These are phyloP conservation scores for Penstemon davidsonii DNA, from an alignment of 257 asterid genomes.

Conservation along the genomic window DNA sequence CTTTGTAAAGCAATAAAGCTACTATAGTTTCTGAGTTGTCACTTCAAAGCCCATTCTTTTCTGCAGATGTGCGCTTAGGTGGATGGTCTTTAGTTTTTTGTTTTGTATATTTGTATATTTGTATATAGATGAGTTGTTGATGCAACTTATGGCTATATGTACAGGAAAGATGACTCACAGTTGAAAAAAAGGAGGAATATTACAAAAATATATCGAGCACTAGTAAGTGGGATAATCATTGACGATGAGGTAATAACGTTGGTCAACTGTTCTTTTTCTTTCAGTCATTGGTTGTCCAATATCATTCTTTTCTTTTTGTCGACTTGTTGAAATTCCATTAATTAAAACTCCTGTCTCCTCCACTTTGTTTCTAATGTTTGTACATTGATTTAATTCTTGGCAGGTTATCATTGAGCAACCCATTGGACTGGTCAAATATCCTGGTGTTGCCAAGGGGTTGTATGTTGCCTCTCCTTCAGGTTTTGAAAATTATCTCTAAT, in stretches of 20 bases:
- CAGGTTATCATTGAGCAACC: conserved; percentile 83
- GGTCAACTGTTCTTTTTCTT: conserved; percentile 20
- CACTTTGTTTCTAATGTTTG: conserved; percentile 11
- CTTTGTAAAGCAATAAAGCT: conserved; percentile 13
- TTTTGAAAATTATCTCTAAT: conserved; percentile 28
- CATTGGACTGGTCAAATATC: conserved; percentile 82
- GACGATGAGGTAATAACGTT: conserved; percentile 62
- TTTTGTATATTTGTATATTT: conserved; percentile 16
- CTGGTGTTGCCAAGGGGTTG: conserved; percentile 94
- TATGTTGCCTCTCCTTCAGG: conserved; percentile 95
- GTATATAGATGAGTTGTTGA: conserved; percentile 4
- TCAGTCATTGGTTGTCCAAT: conserved; percentile 7
- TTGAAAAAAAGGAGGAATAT: conserved; percentile 56
- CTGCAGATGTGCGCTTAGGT: conserved; percentile 10
- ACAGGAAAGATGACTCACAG: conserved; percentile 46
- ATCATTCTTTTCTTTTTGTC: conserved; percentile 7
- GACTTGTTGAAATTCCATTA: conserved; percentile 16
- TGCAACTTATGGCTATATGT: conserved; percentile 20
- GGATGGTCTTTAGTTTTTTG: conserved; percentile 7
- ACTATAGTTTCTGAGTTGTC: conserved; percentile 10
- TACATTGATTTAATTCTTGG: conserved; percentile 22
- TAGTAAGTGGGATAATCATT: conserved; percentile 65
- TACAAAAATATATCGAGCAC: conserved; percentile 79
- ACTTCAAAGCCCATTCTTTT: background rate
- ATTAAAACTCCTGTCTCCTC: conserved; percentile 13